Conservation (phyloP, 2,329 filamentous ascomycete species). For the Fusarium sp. region DNA sequence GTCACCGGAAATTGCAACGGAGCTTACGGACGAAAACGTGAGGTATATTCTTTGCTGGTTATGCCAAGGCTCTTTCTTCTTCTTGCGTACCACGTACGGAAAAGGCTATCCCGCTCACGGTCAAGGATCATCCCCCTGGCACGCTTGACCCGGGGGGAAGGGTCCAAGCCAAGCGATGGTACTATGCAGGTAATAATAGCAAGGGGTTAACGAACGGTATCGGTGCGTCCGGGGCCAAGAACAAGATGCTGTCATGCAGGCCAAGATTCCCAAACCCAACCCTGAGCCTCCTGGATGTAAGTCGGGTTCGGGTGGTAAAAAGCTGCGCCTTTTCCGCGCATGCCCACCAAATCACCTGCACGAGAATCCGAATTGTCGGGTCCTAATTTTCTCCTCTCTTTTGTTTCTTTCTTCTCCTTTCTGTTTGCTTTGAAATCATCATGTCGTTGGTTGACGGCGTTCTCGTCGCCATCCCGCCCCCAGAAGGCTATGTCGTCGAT, state of each 20-base stretch:
- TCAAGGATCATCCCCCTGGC: not conserved
- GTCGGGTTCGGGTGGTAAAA: not conserved
- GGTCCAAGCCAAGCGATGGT: not conserved
- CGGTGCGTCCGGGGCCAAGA: not conserved
- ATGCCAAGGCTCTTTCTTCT: not conserved
- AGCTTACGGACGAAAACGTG: not conserved
- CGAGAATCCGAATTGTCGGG: not conserved
- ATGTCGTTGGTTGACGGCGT: not conserved
- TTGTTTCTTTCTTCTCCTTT: not conserved
- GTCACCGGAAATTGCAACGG: not conserved
- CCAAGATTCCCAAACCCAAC: not conserved
- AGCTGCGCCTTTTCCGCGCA: not conserved
- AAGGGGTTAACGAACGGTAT: not conserved
- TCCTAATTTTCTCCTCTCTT: not conserved
- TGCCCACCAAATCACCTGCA: not conserved
- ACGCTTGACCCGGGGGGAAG: not conserved
- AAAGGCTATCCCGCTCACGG: not conserved
- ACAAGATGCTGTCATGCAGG: not conserved
- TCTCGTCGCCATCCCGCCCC: not conserved
- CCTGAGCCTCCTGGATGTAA: not conserved
- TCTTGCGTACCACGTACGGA: not conserved
- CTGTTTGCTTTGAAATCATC: not conserved
- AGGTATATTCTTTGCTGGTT: not conserved
- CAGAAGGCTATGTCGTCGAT: not conserved
- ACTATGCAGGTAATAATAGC: not conserved